phyloP scores from a whole-genome alignment of 2,329 filamentous ascomycete species.

The Aspergillus sp. region DNA sequence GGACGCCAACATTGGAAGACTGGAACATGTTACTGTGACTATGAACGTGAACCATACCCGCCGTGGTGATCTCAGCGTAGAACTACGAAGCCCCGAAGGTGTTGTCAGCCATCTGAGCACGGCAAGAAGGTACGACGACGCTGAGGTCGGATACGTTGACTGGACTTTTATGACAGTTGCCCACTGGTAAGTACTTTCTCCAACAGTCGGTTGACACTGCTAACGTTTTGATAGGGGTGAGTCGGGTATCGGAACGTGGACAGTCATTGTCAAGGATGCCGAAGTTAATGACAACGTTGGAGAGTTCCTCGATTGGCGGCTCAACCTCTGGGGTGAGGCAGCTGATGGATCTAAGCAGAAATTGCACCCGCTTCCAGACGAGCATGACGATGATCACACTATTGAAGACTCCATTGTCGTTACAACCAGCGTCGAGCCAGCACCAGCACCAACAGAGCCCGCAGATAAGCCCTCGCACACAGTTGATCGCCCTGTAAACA shows the following conservation, averaged over 20 bases:
- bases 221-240: slow-evolving; percentile 70
- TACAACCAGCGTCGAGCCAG: slow-evolving; percentile 65
- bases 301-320: slow-evolving; percentile 84
- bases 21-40: slow-evolving; percentile 95
- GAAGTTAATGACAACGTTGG: slow-evolving; percentile 76
- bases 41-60: slow-evolving; percentile 93
- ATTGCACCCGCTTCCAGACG: slow-evolving; percentile 78
- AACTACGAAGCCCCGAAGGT: slow-evolving; percentile 81
- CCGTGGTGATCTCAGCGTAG: slow-evolving; percentile 89
- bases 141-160: slow-evolving; percentile 75
- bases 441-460: slow-evolving; percentile 50
- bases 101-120: slow-evolving; percentile 83
- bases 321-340: slow-evolving; percentile 91
- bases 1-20: slow-evolving; percentile 77
- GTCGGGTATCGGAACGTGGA: slow-evolving; percentile 85
- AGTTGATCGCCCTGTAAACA: slow-evolving; percentile 66
- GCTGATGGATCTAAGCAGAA: slow-evolving; percentile 75
- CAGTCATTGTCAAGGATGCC: slow-evolving; percentile 84
- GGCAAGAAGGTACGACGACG: slow-evolving; percentile 70
- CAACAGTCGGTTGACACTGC: background rate
- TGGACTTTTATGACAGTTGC: slow-evolving; percentile 99
- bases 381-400: slow-evolving; percentile 82
- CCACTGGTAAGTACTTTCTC: slow-evolving; percentile 71
- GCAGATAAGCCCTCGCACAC: slow-evolving; percentile 63
- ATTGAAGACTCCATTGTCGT: slow-evolving; percentile 65